Evolutionary conservation across 768 basidiomycete species (phyloP), one percentile per base, ranked within the genome.

Genomic region (Xerocomellus amylosporus): DNA sequence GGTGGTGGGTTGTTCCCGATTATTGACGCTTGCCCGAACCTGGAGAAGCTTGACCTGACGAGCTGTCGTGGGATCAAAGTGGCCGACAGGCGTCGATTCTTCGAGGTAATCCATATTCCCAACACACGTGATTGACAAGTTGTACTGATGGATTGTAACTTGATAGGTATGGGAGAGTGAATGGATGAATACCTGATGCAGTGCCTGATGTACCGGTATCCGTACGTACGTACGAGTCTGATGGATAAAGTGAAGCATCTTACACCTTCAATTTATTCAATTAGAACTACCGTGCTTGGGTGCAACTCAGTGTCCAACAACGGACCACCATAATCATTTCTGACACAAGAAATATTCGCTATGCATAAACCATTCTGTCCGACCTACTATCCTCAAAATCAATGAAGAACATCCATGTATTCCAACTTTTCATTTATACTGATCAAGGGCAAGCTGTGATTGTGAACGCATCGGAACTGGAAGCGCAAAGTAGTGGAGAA

Each of bases 1-100:
- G 86, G 73, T 49, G 71, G 66, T 0, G 87, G 81, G 9, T 62
- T 88, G 20, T 82, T 82, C 58, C 58, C 67, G 3, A 77, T 89
- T 36, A 71, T 89, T 30, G 81, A 87, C 58, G 75, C 74, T 0
- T 89, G 87, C 58, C 57, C 72, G 3, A 72, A 69, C 28, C 71
- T 89, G 28, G 68, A 73, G 53, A 78, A 72, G n/a, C 63, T 88
- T 14, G 81, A 87, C 61, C 69, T 89, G 42, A 88, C 84, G 4
- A 82, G 85, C 54, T 89, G 87, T 56, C 76, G 87, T 48, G 80
- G 87, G 5, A 75, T 89, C 49, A 73, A 63, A 7, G 76, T 87
- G 5, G 73, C 74, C 1, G 84, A 87, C 56, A 72, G 87, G 24
- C 76, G 87, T 14, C 77, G 77, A 8, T 84, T 89, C 60, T 89